A percentile compares a stretch with the other conserved stretches of the same genome.
phyloP scores from a whole-genome alignment of 192 early-diverging fungal species.

The Podila horticola region DNA sequence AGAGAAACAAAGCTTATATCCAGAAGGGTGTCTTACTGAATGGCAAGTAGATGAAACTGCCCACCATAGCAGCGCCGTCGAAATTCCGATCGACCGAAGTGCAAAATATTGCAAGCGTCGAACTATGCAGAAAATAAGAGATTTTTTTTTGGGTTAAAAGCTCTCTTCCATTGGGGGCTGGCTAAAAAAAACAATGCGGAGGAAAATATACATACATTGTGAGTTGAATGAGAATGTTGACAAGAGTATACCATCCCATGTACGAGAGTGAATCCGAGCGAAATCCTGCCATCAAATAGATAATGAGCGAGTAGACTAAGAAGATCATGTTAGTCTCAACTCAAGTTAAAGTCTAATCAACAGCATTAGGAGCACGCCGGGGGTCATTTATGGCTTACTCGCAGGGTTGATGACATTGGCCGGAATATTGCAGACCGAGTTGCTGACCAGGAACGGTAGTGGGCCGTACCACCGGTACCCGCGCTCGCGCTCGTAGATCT shows the following conservation, averaged over 20 bases:
- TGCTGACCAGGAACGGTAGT: conserved; percentile 2
- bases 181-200: background rate
- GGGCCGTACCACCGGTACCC: conserved; percentile 13
- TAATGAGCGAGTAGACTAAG: conserved; percentile 7
- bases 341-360: background rate
- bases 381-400: background rate
- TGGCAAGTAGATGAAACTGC: background rate
- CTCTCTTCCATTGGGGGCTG: background rate
- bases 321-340: background rate
- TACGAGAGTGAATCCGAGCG: conserved; percentile 7
- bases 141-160: background rate
- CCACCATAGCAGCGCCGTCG: background rate
- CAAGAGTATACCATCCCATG: background rate
- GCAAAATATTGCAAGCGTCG: background rate
- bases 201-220: background rate
- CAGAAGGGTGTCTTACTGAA: background rate
- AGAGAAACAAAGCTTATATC: too few species aligned
- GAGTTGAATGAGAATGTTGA: conserved; percentile 6
- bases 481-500: conserved; percentile 17
- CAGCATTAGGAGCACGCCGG: background rate
- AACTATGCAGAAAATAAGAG: background rate
- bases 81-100: background rate
- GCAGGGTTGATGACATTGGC: background rate
- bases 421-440: background rate
- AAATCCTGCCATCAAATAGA: conserved; percentile 12